These are phyloP conservation scores for Zasmidium angulare DNA, from an alignment of 2,329 filamentous ascomycete species.

Conservation along the genomic window DNA sequence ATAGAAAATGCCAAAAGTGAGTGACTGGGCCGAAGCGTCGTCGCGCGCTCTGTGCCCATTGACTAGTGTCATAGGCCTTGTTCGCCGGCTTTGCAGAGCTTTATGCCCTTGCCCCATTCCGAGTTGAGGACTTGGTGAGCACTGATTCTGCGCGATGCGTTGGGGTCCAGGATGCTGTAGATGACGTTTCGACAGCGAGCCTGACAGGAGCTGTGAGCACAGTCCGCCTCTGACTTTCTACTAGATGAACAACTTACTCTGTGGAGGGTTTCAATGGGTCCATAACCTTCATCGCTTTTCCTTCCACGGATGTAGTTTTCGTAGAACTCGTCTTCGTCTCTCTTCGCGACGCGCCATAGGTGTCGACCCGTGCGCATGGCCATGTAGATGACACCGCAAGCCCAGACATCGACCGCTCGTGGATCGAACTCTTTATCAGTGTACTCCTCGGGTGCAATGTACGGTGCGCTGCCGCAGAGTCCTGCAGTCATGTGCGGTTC, in stretches of 20 bases:
- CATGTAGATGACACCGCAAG: constrained; percentile 99
- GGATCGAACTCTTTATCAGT: constrained; percentile 94
- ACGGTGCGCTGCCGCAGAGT: constrained; percentile 92
- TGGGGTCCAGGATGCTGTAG: constrained; percentile 96
- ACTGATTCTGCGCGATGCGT: constrained; percentile 86
- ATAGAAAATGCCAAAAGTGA: constrained; percentile 5
- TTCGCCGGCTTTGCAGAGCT: constrained; percentile 92
- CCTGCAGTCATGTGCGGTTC: constrained; percentile 98
- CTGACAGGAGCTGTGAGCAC: constrained; percentile 48
- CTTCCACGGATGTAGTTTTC: constrained; percentile 89
- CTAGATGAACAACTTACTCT: constrained; percentile 63
- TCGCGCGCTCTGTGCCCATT: constrained; percentile 19
- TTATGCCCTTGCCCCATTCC: constrained; percentile 98
- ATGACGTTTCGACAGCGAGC: constrained; percentile 97
- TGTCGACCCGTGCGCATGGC: constrained; percentile 96
- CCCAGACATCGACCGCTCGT: constrained; percentile 96
- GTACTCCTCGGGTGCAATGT: constrained; percentile 97
- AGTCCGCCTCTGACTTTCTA: background rate
- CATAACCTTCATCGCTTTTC: constrained; percentile 92
- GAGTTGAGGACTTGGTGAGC: constrained; percentile 96
- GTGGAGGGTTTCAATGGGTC: constrained; percentile 91
- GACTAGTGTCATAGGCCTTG: constrained; percentile 71
- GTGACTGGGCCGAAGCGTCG: constrained; percentile 16
- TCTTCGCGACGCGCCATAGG: constrained; percentile 94
- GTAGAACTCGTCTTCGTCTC: constrained; percentile 97